Percentiles rank a stretch among this genome's conserved stretches.
phyloP scores from a whole-genome alignment of 805 yeast species.

The Zygosaccharomyces bisporus region DNA sequence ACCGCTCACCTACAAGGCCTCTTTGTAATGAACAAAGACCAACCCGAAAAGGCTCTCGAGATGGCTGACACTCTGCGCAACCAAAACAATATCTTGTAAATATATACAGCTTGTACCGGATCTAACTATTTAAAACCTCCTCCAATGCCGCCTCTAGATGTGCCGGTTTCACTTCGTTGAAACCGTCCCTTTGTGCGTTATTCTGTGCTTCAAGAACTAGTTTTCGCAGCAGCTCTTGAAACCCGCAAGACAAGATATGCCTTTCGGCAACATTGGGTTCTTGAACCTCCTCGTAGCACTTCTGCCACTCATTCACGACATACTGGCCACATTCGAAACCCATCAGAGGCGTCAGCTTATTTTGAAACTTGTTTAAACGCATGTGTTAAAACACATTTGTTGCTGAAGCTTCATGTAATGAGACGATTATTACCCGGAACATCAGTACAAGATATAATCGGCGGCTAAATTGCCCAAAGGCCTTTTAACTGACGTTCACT shows the following conservation, averaged over 20 bases:
- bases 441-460: slow-evolving; percentile 5
- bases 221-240: slow-evolving; percentile 16
- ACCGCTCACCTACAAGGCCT: slow-evolving; percentile 96
- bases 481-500: not conserved
- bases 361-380: slow-evolving; percentile 1
- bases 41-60: slow-evolving; percentile 68
- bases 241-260: slow-evolving; percentile 16
- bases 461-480: slow-evolving; percentile 9
- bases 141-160: slow-evolving; percentile 41
- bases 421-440: not conserved
- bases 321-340: slow-evolving; percentile 7
- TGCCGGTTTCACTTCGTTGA: slow-evolving; percentile 41
- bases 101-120: not conserved
- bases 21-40: slow-evolving; percentile 85
- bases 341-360: not conserved
- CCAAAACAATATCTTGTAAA: slow-evolving; percentile 36
- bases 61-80: slow-evolving; percentile 47
- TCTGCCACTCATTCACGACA: slow-evolving; percentile 11
- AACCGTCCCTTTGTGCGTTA: slow-evolving; percentile 40
- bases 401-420: not conserved
- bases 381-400: slow-evolving; percentile 1
- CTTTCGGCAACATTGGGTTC: slow-evolving; percentile 16
- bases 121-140: slow-evolving; percentile 9
- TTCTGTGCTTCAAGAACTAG: slow-evolving; percentile 40
- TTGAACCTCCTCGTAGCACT: slow-evolving; percentile 6